Evolutionary conservation across 176 grass and related monocot genomes (phyloP).

Genomic region (Leersia perrieri): DNA sequence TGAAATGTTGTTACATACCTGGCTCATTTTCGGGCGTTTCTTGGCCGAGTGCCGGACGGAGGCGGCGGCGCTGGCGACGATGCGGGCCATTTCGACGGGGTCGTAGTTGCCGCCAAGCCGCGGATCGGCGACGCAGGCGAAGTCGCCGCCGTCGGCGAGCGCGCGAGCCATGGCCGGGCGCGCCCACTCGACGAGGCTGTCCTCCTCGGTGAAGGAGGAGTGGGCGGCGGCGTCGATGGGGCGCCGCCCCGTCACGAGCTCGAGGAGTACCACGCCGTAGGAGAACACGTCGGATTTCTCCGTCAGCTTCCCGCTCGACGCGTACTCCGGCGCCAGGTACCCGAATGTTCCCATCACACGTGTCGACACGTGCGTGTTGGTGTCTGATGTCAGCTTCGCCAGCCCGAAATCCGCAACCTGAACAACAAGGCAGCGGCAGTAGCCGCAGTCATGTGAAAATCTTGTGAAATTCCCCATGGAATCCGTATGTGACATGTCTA

Average conservation of each 20-base stretch:
- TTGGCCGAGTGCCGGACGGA: constrained; percentile 58
- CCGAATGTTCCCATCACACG: constrained; percentile 84
- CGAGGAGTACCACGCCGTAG: constrained; percentile 69
- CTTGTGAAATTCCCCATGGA: no score
- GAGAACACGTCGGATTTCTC: constrained; percentile 79
- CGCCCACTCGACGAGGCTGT: constrained; percentile 70
- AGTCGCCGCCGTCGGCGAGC: constrained; percentile 63
- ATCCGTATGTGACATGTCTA: background rate
- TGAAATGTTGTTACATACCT: constrained; percentile 40
- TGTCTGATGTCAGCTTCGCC: constrained; percentile 60
- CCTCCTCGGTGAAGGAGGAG: constrained; percentile 37
- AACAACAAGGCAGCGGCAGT: background rate
- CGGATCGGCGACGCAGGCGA: constrained; percentile 52
- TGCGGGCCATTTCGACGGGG: constrained; percentile 57
- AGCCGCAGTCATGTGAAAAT: no score
- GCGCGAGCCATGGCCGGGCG: constrained; percentile 52
- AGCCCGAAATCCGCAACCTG: constrained; percentile 78
- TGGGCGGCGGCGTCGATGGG: constrained; percentile 37
- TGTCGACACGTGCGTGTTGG: constrained; percentile 63
- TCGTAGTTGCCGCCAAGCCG: constrained; percentile 53
- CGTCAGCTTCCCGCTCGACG: constrained; percentile 72
- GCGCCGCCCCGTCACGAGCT: constrained; percentile 63
- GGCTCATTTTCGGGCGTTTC: constrained; percentile 72
- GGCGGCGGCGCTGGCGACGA: constrained; percentile 52
- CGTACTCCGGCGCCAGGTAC: constrained; percentile 77